A percentile compares a stretch with the other conserved stretches of the same genome.
phyloP scores from a whole-genome alignment of 2,329 filamentous ascomycete species.

The Acrodontium crateriforme region DNA sequence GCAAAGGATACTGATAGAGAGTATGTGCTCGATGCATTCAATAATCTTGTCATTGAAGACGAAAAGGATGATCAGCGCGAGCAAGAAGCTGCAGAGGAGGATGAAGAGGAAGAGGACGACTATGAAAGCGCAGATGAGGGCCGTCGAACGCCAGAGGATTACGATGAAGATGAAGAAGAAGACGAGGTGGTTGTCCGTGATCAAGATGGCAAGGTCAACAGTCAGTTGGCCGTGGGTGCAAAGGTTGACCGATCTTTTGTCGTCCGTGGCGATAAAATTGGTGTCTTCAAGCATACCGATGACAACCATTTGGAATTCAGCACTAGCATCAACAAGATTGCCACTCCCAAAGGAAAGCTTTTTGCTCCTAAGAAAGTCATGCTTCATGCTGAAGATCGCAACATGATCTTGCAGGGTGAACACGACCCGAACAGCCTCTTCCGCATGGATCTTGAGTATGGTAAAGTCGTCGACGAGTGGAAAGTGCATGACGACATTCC shows the following conservation, averaged over 20 bases:
- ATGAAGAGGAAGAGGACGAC: slow-evolving; percentile 40
- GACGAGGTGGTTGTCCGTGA: slow-evolving; percentile 57
- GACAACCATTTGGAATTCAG: slow-evolving; percentile 92
- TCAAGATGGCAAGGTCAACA: slow-evolving; percentile 74
- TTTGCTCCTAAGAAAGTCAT: slow-evolving; percentile 96
- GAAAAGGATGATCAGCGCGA: slow-evolving; percentile 45
- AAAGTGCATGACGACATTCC: slow-evolving; percentile 94
- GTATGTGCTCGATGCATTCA: slow-evolving; percentile 90
- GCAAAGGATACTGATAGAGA: slow-evolving; percentile 77
- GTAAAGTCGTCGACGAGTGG: slow-evolving; percentile 98
- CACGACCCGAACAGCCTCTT: slow-evolving; percentile 81
- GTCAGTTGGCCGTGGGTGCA: slow-evolving; percentile 87
- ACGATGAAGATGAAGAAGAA: slow-evolving; percentile 58
- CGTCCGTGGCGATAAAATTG: slow-evolving; percentile 92
- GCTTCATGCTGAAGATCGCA: slow-evolving; percentile 79
- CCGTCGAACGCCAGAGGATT: slow-evolving; percentile 55
- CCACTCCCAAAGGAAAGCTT: slow-evolving; percentile 70
- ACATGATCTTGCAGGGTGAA: slow-evolving; percentile 75
- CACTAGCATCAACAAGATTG: slow-evolving; percentile 92
- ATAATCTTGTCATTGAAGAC: slow-evolving; percentile 79
- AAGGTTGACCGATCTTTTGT: slow-evolving; percentile 96
- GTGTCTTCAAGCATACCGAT: slow-evolving; percentile 91
- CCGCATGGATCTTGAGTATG: slow-evolving; percentile 94
- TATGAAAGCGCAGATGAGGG: slow-evolving; percentile 52
- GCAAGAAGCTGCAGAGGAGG: slow-evolving; percentile 39